Percentiles rank a stretch among this genome's conserved stretches.
These are phyloP conservation scores for Graphilbum fragrans DNA, from an alignment of 2,329 filamentous ascomycete species.

Conservation along the genomic window DNA sequence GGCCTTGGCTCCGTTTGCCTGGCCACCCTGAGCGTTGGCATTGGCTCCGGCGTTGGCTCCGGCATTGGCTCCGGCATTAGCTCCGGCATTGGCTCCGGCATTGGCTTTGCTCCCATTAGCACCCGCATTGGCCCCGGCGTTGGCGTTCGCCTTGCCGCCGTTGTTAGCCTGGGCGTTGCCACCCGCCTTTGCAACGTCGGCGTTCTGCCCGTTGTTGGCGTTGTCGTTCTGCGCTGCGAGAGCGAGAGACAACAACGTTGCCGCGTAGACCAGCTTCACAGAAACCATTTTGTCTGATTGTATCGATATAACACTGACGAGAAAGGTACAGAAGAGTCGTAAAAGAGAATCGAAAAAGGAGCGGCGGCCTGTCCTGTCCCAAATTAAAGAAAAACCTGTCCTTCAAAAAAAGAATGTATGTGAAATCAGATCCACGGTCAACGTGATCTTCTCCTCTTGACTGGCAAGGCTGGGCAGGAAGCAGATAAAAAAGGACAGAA, in stretches of 20 bases:
- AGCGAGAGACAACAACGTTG: conserved; percentile 15
- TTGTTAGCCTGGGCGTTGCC: conserved; percentile 1
- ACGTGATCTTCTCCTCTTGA: conserved; percentile 19
- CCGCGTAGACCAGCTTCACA: conserved; percentile 14
- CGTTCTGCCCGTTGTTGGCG: conserved; percentile 4
- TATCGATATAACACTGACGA: not conserved
- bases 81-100: not conserved
- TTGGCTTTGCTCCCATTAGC: too few relatives aligned
- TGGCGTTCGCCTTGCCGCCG: not conserved
- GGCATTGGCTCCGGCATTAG: conserved; percentile 1
- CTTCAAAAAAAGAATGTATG: conserved; percentile 9
- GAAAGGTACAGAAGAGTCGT: conserved; percentile 6
- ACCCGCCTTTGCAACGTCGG: not conserved
- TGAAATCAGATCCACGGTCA: conserved; percentile 18
- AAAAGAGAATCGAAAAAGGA: conserved; percentile 6
- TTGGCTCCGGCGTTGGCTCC: conserved; percentile 1
- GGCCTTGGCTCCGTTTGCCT: too few relatives aligned
- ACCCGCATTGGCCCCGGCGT: conserved; percentile 2
- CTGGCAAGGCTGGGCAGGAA: conserved; percentile 14
- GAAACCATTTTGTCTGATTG: conserved; percentile 15
- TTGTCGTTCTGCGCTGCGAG: conserved; percentile 13
- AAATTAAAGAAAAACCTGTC: conserved; percentile 5
- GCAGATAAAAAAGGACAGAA: conserved; percentile 7
- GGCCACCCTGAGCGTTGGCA: too few relatives aligned
- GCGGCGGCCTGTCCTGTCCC: conserved; percentile 6